These are phyloP conservation scores for Parastagonospora avenae DNA, from an alignment of 2,329 filamentous ascomycete genomes.

Conservation along the genomic window DNA sequence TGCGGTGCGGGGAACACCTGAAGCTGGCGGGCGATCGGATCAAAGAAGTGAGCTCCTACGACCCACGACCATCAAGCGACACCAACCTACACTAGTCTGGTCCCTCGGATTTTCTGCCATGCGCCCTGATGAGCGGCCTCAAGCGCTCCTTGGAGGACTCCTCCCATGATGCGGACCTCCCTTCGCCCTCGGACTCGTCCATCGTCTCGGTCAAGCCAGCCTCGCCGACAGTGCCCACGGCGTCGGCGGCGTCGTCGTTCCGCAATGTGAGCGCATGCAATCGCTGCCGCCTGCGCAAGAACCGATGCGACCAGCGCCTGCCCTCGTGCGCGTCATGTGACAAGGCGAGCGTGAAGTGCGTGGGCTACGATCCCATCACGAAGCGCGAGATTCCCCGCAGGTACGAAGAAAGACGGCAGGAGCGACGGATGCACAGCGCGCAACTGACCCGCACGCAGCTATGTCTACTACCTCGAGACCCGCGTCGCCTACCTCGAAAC, in stretches of 20 bases:
- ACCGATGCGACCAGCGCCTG: slow-evolving; percentile 90
- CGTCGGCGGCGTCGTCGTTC: slow-evolving; percentile 45
- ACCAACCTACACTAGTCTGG: slow-evolving; percentile 10
- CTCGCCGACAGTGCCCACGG: slow-evolving; percentile 34
- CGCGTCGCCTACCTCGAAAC: slow-evolving; percentile 82
- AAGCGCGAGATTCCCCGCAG: slow-evolving; percentile 92
- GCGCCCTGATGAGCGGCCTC: slow-evolving; percentile 47
- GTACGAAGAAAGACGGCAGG: slow-evolving; percentile 17
- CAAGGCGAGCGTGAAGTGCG: slow-evolving; percentile 88
- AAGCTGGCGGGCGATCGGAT: slow-evolving; percentile 5
- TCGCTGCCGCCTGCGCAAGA: slow-evolving; percentile 84
- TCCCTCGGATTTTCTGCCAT: slow-evolving; percentile 33
- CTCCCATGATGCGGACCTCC: slow-evolving; percentile 39
- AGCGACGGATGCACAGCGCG: slow-evolving; percentile 4
- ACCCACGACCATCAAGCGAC: slow-evolving; percentile 9
- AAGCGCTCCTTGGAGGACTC: slow-evolving; percentile 48
- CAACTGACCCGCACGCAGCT: slow-evolving; percentile 57
- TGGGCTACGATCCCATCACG: slow-evolving; percentile 95
- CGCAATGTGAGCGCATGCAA: slow-evolving; percentile 86
- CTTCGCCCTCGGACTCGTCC: slow-evolving; percentile 34
- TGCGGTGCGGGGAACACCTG: slow-evolving; percentile 22
- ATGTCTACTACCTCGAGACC: slow-evolving; percentile 93
- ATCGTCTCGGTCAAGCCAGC: slow-evolving; percentile 32
- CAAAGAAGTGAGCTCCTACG: slow-evolving; percentile 3
- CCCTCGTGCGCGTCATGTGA: slow-evolving; percentile 91